Percentiles rank a stretch among this genome's conserved stretches.
These are phyloP conservation scores for Dendrobium officinale DNA, from an alignment of 106 monocot species.

Conservation along the genomic window DNA sequence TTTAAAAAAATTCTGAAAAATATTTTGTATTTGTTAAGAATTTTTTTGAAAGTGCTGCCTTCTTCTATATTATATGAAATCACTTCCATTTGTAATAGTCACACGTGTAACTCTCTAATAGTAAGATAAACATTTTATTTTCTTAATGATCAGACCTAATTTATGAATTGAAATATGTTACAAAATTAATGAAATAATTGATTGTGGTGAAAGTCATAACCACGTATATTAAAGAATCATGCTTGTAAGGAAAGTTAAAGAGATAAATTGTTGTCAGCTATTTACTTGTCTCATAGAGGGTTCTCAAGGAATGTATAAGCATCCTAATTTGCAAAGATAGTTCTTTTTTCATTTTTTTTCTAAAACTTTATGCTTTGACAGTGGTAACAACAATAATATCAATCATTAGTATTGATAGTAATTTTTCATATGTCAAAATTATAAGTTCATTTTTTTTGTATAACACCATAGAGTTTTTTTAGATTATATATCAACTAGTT, in stretches of 20 bases:
- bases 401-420: conserved; percentile 81
- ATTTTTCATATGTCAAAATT: conserved; percentile 92
- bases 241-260: conserved; percentile 91
- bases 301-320: conserved; percentile 65
- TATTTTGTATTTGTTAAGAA: no score
- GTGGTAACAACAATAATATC: conserved; percentile 91
- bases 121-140: no score
- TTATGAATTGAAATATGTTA: no score
- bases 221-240: conserved; percentile 68
- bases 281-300: conserved; percentile 93
- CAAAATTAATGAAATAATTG: conserved; percentile 86
- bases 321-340: not conserved
- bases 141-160: no score
- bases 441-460: conserved; percentile 37
- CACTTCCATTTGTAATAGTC: no score
- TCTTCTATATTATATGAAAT: no score
- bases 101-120: no score
- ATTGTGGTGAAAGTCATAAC: conserved; percentile 78
- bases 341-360: not conserved
- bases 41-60: no score
- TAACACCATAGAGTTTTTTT: conserved; percentile 12
- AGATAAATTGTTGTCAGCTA: conserved; percentile 77
- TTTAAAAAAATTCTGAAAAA: not conserved
- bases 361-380: conserved; percentile 22
- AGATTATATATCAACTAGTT: not conserved